phyloP scores from a whole-genome alignment of 352 stramenopile species.

The Globisporangium viniferum region DNA sequence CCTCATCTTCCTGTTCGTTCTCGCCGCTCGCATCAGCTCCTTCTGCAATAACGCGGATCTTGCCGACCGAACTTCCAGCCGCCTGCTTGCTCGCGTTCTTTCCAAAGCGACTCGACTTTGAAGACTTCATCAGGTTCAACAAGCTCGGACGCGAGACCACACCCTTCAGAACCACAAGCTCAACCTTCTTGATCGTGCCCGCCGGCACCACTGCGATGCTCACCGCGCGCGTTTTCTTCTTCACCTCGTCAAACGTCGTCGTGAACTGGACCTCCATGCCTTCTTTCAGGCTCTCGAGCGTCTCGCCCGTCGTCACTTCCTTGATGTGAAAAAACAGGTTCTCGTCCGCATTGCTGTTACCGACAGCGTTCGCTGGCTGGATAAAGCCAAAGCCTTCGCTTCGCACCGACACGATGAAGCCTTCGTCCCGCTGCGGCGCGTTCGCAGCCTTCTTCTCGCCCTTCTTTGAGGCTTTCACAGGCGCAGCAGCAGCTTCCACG shows the following conservation, averaged over 20 bases:
- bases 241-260: constrained; percentile 62
- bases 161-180: constrained; percentile 34
- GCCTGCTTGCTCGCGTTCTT: constrained; percentile 38
- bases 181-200: constrained; percentile 56
- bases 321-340: constrained; percentile 85
- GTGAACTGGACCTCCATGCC: constrained; percentile 71
- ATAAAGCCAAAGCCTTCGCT: constrained; percentile 79
- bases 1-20: constrained; percentile 5
- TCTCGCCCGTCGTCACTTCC: constrained; percentile 53
- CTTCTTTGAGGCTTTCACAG: constrained; percentile 18
- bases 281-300: constrained; percentile 54
- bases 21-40: constrained; percentile 9
- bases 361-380: constrained; percentile 33
- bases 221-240: constrained; percentile 62
- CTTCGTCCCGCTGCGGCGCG: constrained; percentile 32
- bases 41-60: constrained; percentile 34
- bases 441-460: background rate
- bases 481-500: constrained; percentile 25
- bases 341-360: constrained; percentile 23
- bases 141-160: constrained; percentile 65
- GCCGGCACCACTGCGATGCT: constrained; percentile 45
- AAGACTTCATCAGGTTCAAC: constrained; percentile 41
- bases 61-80: constrained; percentile 42
- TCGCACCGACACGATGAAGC: constrained; percentile 64
- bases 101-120: constrained; percentile 23